Evolutionary conservation across 2,329 filamentous ascomycete species (phyloP).

Genomic region (Colletotrichum phormii): DNA sequence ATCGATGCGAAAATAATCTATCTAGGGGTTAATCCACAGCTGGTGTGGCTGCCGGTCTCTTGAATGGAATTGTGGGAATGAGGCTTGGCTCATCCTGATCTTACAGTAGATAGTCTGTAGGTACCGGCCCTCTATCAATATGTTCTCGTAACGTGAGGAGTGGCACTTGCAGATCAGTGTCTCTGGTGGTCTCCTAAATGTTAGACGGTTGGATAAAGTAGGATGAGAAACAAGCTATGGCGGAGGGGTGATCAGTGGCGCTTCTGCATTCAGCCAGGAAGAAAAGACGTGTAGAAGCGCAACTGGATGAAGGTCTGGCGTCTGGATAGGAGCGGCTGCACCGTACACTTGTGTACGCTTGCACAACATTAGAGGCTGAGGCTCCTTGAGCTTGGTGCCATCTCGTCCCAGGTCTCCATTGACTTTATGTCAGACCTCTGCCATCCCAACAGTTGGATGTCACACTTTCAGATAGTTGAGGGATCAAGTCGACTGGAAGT

Average conservation of each 20-base stretch:
- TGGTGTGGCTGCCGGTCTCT: neutral
- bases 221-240: conserved; percentile 1
- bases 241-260: neutral
- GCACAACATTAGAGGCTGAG: neutral
- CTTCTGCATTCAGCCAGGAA: conserved; percentile 21
- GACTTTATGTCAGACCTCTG: neutral
- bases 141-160: too few relatives aligned
- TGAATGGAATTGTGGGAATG: too few relatives aligned
- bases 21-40: neutral
- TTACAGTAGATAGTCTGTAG: too few relatives aligned
- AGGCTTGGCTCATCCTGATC: too few relatives aligned
- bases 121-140: too few relatives aligned
- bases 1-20: neutral
- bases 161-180: neutral
- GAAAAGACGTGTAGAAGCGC: neutral
- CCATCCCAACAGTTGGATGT: neutral
- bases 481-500: too few relatives aligned
- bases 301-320: neutral
- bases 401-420: neutral
- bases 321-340: neutral
- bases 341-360: neutral
- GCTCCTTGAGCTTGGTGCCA: neutral
- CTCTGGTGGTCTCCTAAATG: conserved; percentile 7
- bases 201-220: conserved; percentile 4
- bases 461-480: neutral